phyloP scores from a whole-genome alignment of 2,329 filamentous ascomycete genomes.

The Sordariomycetes sp. region DNA sequence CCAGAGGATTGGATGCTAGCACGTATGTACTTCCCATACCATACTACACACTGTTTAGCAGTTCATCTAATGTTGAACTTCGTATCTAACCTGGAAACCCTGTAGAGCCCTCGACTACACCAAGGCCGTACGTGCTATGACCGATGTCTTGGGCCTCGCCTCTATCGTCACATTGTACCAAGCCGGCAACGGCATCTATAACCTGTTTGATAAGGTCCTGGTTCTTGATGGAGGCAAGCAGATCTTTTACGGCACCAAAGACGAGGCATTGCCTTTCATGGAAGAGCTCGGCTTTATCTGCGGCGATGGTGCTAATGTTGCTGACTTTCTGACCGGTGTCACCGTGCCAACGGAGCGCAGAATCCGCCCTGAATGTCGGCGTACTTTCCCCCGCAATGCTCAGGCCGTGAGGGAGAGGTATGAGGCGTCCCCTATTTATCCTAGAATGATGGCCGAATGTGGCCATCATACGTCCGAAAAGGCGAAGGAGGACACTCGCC shows the following conservation, averaged over 20 bases:
- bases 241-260: constrained; percentile 59
- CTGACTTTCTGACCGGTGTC: constrained; percentile 70
- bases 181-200: constrained; percentile 69
- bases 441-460: constrained; percentile 2
- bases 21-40: constrained; percentile 18
- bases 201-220: constrained; percentile 70
- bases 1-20: constrained; percentile 53
- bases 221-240: constrained; percentile 65
- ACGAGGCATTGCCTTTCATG: constrained; percentile 60
- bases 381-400: constrained; percentile 35
- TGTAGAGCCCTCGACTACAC: constrained; percentile 43
- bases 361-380: neutral
- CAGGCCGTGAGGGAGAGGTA: constrained; percentile 29
- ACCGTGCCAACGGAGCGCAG: constrained; percentile 71
- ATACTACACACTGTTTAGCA: too few relatives aligned
- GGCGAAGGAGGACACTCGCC: neutral
- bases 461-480: neutral
- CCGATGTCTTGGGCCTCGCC: constrained; percentile 69
- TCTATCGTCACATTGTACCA: constrained; percentile 82
- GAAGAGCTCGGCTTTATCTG: constrained; percentile 62
- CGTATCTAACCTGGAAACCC: too few relatives aligned
- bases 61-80: too few relatives aligned
- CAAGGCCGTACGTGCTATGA: constrained; percentile 63
- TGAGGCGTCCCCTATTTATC: neutral
- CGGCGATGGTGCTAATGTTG: constrained; percentile 64